Base-by-base conservation (phyloP, 2,329 filamentous ascomycete genomes). In the Colletotrichum shisoi region DNA sequence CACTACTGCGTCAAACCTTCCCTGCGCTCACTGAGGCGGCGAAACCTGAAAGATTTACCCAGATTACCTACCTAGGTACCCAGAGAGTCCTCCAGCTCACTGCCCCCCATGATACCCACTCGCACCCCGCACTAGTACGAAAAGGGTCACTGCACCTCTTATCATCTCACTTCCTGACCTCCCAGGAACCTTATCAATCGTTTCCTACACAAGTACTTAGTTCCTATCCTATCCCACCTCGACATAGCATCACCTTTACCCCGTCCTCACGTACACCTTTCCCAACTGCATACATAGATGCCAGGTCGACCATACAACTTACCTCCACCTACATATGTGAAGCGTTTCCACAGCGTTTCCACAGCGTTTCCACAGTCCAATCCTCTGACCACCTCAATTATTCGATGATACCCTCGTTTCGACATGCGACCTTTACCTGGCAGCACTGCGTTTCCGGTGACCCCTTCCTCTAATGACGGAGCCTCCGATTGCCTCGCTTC, bases 401-500 rank as follows among this genome's bases (percentile, higher is more conserved):
- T 12, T 15, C 17, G 40, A 69, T 69, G 66, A 44, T 44, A 46
- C 17, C 24, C n/a, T 48, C 39, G 39, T 40, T 44, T 27, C 69
- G 45, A 67, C 52, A 84, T 84, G 82, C 80, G 81, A 72, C 81
- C 81, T 61, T 71, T 83, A 66, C 77, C 79, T 57, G 80, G 81
- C 73, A 80, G 82, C 67, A 79, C 82, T 74, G 76, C 77, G 72
- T 77, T 75, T 63, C 61, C 73, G 59, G 75, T 73, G 71, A 63
- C 34, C 27, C 19, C 45, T 51, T 62, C 40, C 31, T 54, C 58
- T 3, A 51, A 51, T 67, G 58, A 69, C 15, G 45, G 57, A 31
- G 46, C 66, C 19, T 52, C 54, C 31, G 63, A 68, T n/a, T 27
- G 57, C 45, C 19, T 67, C 21, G 46, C 51, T 21, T 57, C 63